A percentile compares a stretch with the other conserved stretches of the same genome.
Conservation (phyloP, 305 asterid species). For the Plantago coronopus region DNA sequence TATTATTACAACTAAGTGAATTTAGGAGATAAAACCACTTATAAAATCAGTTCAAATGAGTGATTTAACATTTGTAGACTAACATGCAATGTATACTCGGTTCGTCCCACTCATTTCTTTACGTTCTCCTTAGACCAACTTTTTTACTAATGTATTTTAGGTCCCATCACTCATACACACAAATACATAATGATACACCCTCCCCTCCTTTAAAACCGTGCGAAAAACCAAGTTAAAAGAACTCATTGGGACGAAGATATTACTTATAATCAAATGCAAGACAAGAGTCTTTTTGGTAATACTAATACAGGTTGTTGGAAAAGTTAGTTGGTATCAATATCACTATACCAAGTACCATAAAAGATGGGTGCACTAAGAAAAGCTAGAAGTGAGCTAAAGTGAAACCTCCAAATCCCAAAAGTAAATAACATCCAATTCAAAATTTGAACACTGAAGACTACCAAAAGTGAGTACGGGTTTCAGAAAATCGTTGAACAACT, state of each 20-base stretch:
- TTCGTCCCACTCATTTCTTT: no score
- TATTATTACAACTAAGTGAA: background rate
- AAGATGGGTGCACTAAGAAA: background rate
- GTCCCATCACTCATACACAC: no score
- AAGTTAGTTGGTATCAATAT: background rate
- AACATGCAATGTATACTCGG: background rate
- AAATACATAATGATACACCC: no score
- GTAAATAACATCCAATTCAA: constrained; percentile 16
- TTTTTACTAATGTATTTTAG: no score
- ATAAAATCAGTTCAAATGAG: background rate
- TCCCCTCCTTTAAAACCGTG: no score
- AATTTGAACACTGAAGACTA: constrained; percentile 13
- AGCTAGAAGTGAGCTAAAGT: constrained; percentile 11
- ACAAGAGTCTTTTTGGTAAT: no score
- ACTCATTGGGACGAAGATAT: no score
- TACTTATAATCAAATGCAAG: background rate
- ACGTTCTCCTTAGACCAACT: no score
- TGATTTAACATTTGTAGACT: background rate
- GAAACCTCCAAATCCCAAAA: constrained; percentile 17
- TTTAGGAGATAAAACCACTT: background rate
- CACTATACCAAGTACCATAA: constrained; percentile 4
- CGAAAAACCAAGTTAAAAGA: no score
- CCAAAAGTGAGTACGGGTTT: constrained; percentile 2
- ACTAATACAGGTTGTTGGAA: no score
- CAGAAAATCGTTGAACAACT: constrained; percentile 12